These are phyloP conservation scores for Sporisorium sorghi DNA, from an alignment of 1,284 basidiomycete species.

Conservation along the genomic window DNA sequence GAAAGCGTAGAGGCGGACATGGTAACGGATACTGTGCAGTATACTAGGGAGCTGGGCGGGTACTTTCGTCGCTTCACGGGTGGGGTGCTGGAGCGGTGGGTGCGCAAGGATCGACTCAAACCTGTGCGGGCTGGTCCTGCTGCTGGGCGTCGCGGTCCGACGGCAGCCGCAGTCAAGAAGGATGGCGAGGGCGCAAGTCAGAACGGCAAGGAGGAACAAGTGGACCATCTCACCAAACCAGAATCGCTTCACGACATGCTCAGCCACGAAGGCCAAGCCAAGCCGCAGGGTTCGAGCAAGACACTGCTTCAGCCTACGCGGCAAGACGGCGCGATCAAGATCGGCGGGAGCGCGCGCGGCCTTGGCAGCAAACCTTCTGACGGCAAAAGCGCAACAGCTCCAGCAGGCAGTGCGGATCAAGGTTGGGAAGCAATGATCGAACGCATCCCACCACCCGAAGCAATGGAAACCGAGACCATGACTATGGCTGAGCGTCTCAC, in stretches of 20 bases:
- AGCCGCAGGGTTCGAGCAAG: constrained; percentile 22
- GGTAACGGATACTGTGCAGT: constrained; percentile 65
- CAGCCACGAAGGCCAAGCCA: constrained; percentile 27
- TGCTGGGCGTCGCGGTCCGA: constrained; percentile 21
- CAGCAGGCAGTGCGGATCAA: constrained; percentile 14
- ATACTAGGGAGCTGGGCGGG: constrained; percentile 63
- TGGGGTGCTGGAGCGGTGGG: constrained; percentile 62
- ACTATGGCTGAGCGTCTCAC: constrained; percentile 65
- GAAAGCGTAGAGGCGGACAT: constrained; percentile 58
- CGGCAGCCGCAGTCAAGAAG: constrained; percentile 15
- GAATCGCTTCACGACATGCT: constrained; percentile 36
- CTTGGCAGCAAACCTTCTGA: constrained; percentile 7
- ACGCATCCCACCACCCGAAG: constrained; percentile 52
- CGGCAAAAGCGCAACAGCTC: not conserved
- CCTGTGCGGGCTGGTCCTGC: constrained; percentile 51
- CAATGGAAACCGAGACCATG: constrained; percentile 49
- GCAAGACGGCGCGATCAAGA: constrained; percentile 33
- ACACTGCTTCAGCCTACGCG: constrained; percentile 30
- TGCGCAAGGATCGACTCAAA: constrained; percentile 53
- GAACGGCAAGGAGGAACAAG: constrained; percentile 6
- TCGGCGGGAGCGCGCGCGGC: constrained; percentile 26
- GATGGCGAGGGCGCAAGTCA: not conserved
- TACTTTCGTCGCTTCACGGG: constrained; percentile 66
- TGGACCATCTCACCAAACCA: constrained; percentile 29
- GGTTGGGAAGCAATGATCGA: constrained; percentile 36